Percentiles rank a stretch among this genome's conserved stretches.
These are phyloP conservation scores for Marasmius oreades DNA, from an alignment of 1,284 basidiomycete genomes.

Conservation along the genomic window DNA sequence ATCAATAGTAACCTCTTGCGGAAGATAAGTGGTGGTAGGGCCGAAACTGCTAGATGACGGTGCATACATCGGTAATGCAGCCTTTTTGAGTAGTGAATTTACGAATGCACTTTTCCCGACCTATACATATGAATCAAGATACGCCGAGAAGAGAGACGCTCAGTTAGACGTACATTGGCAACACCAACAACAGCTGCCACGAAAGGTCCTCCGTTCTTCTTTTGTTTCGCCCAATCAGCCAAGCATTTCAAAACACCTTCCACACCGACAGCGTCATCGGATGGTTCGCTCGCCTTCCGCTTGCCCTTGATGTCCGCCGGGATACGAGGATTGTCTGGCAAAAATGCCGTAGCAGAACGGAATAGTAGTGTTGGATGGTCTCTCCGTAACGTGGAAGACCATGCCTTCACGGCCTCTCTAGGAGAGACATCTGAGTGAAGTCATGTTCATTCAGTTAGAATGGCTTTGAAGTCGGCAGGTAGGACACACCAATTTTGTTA, in stretches of 20 bases:
- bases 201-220: slow-evolving; percentile 43
- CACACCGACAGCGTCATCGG: slow-evolving; percentile 57
- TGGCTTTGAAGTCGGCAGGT: not conserved
- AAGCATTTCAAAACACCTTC: slow-evolving; percentile 47
- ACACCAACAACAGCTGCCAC: slow-evolving; percentile 74
- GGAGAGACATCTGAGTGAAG: slow-evolving; percentile 73
- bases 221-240: slow-evolving; percentile 42
- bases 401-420: slow-evolving; percentile 73
- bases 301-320: slow-evolving; percentile 31
- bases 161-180: slow-evolving; percentile 58
- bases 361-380: slow-evolving; percentile 78
- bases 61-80: slow-evolving; percentile 62
- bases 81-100: slow-evolving; percentile 64
- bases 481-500: slow-evolving; percentile 80
- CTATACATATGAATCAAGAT: slow-evolving; percentile 28
- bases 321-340: slow-evolving; percentile 39
- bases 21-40: slow-evolving; percentile 67
- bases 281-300: slow-evolving; percentile 43
- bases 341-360: slow-evolving; percentile 70
- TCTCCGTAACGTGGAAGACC: slow-evolving; percentile 69
- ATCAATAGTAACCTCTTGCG: slow-evolving; percentile 60
- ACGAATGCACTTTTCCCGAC: slow-evolving; percentile 81
- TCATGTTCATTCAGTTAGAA: slow-evolving; percentile 8
- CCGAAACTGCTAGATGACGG: slow-evolving; percentile 48
- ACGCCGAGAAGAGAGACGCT: not conserved